Evolutionary conservation across 139 green algal species (phyloP).

Genomic region (Closterium sp.): DNA sequence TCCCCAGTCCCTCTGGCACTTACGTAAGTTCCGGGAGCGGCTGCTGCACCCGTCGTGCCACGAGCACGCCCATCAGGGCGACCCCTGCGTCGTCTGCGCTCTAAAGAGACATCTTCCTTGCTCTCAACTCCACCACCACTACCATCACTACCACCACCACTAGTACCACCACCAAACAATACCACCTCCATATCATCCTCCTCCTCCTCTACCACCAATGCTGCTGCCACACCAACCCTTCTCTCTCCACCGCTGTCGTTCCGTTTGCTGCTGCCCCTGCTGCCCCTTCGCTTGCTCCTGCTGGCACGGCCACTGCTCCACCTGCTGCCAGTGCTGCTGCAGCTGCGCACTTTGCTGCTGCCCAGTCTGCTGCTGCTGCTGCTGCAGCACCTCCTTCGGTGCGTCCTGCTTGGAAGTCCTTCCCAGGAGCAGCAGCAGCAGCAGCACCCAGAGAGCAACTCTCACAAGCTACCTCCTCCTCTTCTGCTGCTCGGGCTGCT

Average conservation of each 20-base stretch:
- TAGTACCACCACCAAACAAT: too few relatives aligned
- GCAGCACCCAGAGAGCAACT: neutral
- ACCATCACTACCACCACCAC: neutral
- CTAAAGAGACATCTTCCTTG: conserved; percentile 39
- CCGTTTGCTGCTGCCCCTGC: too few relatives aligned
- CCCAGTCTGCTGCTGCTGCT: neutral
- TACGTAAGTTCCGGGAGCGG: conserved; percentile 31
- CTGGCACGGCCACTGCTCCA: neutral
- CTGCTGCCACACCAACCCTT: too few relatives aligned
- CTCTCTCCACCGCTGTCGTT: neutral
- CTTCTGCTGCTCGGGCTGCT: neutral
- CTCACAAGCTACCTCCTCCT: too few relatives aligned
- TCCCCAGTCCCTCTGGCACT: conserved; percentile 33
- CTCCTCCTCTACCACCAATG: too few relatives aligned
- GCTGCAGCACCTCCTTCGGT: neutral
- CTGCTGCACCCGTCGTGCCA: neutral
- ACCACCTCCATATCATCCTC: too few relatives aligned
- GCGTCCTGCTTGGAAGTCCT: neutral
- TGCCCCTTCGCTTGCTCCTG: neutral
- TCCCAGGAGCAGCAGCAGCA: neutral
- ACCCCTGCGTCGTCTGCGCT: conserved; percentile 43
- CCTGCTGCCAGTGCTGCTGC: too few relatives aligned
- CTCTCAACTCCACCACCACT: conserved; percentile 13
- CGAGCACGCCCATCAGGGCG: conserved; percentile 23
- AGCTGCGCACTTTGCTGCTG: neutral